These are phyloP conservation scores for Lentinula lateritia DNA, from an alignment of 768 basidiomycete genomes.

Conservation along the genomic window DNA sequence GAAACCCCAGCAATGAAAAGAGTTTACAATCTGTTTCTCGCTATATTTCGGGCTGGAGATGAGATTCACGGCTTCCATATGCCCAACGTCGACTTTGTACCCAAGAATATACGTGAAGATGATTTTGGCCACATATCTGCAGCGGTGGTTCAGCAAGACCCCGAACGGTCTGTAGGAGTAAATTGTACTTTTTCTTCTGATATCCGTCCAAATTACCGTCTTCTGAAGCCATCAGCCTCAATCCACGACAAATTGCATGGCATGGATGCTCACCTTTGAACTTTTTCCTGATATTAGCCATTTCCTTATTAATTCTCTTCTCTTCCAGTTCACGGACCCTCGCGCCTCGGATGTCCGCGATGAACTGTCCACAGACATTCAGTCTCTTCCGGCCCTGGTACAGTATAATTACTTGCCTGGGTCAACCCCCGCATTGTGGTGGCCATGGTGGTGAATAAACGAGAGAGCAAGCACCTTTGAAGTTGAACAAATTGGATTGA, in stretches of 20 bases:
- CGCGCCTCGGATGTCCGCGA: slow-evolving; percentile 97
- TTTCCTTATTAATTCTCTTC: slow-evolving; percentile 99
- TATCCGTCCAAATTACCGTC: slow-evolving; percentile 86
- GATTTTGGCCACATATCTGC: slow-evolving; percentile 95
- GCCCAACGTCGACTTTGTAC: slow-evolving; percentile 97
- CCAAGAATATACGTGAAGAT: slow-evolving; percentile 99
- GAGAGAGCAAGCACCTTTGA: neutral
- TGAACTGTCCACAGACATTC: slow-evolving; percentile 58
- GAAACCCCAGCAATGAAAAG: slow-evolving; percentile 2
- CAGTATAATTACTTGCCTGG: slow-evolving; percentile 41
- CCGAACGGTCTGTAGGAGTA: slow-evolving; percentile 1
- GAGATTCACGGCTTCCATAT: slow-evolving; percentile 99
- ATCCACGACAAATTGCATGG: neutral
- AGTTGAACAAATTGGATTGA: neutral
- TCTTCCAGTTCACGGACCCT: slow-evolving; percentile 95
- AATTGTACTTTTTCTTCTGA: slow-evolving; percentile 83
- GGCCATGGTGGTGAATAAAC: slow-evolving; percentile 53
- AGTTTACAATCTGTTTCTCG: slow-evolving; percentile 95
- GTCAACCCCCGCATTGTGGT: slow-evolving; percentile 89
- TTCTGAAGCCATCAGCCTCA: slow-evolving; percentile 21
- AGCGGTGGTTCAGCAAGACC: slow-evolving; percentile 1
- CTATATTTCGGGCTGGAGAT: slow-evolving; percentile 94
- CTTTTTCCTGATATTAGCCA: slow-evolving; percentile 99
- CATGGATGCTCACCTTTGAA: slow-evolving; percentile 71
- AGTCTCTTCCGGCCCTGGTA: neutral